Evolutionary conservation across 192 early-diverging fungal species (phyloP), one percentile per base, ranked within the genome.

Genomic region (Mortierella hygrophila): DNA sequence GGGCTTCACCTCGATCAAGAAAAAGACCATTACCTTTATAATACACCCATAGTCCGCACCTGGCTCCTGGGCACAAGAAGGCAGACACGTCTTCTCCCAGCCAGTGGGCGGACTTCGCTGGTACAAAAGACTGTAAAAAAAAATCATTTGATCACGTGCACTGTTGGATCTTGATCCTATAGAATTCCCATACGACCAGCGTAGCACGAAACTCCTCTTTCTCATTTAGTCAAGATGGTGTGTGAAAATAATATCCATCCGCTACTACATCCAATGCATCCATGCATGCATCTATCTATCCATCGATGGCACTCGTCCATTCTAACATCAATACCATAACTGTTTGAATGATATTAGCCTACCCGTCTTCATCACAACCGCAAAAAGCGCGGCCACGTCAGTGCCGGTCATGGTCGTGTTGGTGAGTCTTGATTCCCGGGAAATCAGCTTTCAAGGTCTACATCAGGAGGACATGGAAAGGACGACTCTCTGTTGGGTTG

Each of bases 391-490:
- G 98, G 98, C 87, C 98, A 99, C 95, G 98, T 99, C 87, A 98
- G 97, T 81, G 97, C 97, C 93, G 98, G 98, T 93, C 98, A 99
- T 95, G 98, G 98, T 94, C 97, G 98, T 94, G 94, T 99, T 89
- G 97, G 94, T 90, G 89, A 90, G 90, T 93, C n/a, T 29, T 37
- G 46, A 21, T 49, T 10, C 32, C 26, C 16, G 38, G 15, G 68
- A 26, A 37, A 37, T 60, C 72, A 41, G 1, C 60, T 68, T 54
- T 72, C 23, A 8, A 26, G 10, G 16, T 38, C 23, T 29, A 20
- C 6, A 47, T 54, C 42, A 77, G 29, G 42, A 68, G 32, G 49
- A 68, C 37, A 18, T 49, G 23, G 16, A 35, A 0, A 37, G 26
- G 4, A 42, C n/a, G n/a, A 26, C 42, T 80, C 1, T 32, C 32